These are phyloP conservation scores for Camellia japonica DNA, from an alignment of 148 eudicot species.

Conservation along the genomic window DNA sequence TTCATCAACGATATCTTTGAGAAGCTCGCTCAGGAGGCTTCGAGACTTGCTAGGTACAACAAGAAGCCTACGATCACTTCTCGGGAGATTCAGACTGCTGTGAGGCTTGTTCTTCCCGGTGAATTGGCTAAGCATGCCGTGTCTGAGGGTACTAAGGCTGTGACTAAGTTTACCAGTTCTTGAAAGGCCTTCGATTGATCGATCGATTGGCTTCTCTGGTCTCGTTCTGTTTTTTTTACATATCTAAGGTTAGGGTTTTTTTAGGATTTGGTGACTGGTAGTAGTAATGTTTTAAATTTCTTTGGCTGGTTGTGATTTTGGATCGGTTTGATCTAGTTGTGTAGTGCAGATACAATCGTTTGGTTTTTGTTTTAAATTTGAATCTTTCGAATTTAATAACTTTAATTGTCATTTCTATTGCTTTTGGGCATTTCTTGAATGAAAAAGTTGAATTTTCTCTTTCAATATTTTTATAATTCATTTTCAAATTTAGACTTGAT, in stretches of 20 bases:
- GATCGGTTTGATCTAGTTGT: background rate
- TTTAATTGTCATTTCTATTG: too few species aligned
- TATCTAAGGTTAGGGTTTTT: slow-evolving; percentile 14
- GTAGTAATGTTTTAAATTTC: background rate
- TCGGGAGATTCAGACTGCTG: slow-evolving; percentile 47
- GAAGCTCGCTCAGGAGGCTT: slow-evolving; percentile 44
- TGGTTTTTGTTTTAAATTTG: background rate
- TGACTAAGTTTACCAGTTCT: slow-evolving; percentile 29
- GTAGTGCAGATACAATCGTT: background rate
- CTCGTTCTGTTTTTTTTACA: background rate
- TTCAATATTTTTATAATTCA: too few species aligned
- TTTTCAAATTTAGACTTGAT: too few species aligned
- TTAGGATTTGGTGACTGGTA: background rate
- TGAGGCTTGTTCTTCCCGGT: slow-evolving; percentile 32
- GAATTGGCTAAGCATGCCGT: slow-evolving; percentile 33
- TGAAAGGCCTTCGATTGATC: background rate
- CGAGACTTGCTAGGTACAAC: slow-evolving; percentile 38
- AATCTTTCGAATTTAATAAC: background rate
- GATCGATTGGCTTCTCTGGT: background rate
- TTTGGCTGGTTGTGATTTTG: background rate
- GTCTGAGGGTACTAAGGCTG: slow-evolving; percentile 30
- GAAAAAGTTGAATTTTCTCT: too few species aligned
- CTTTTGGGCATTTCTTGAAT: too few species aligned
- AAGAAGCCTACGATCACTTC: slow-evolving; percentile 45
- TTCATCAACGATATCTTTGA: slow-evolving; percentile 47